phyloP scores from a whole-genome alignment of 352 stramenopile species.

The Pythium plurisporium region DNA sequence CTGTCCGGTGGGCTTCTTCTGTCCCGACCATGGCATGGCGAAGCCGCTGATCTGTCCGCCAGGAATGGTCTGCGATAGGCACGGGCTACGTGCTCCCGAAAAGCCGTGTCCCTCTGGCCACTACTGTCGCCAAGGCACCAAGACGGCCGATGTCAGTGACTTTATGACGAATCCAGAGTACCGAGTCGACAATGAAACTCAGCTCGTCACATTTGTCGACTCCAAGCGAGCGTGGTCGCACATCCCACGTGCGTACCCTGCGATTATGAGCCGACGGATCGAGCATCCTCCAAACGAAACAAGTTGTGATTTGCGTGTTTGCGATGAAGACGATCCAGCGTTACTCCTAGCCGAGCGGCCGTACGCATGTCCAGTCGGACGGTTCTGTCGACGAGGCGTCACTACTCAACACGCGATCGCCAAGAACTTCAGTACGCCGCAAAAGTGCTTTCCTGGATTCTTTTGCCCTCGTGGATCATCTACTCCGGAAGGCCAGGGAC shows the following conservation, averaged over 20 bases:
- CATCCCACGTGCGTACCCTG: constrained; percentile 43
- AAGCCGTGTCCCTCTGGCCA: constrained; percentile 90
- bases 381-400: constrained; percentile 91
- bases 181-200: constrained; percentile 51
- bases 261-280: constrained; percentile 50
- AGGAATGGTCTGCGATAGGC: constrained; percentile 91
- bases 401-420: constrained; percentile 43
- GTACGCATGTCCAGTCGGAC: constrained; percentile 92
- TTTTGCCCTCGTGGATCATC: constrained; percentile 93
- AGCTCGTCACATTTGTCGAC: constrained; percentile 59
- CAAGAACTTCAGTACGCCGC: constrained; percentile 92
- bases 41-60: constrained; percentile 89
- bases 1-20: constrained; percentile 95
- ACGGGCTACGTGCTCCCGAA: constrained; percentile 74
- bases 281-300: constrained; percentile 55
- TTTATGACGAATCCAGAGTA: constrained; percentile 66
- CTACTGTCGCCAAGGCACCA: constrained; percentile 93
- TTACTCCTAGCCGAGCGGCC: constrained; percentile 85
- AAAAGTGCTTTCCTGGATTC: constrained; percentile 94
- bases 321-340: constrained; percentile 34
- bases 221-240: constrained; percentile 38
- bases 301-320: constrained; percentile 44
- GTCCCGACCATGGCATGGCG: constrained; percentile 87
- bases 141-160: constrained; percentile 66
- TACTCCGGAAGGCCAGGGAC: constrained; percentile 90